Conservation (phyloP, 352 stramenopile genomes). For the Globisporangium paroecandrum region DNA sequence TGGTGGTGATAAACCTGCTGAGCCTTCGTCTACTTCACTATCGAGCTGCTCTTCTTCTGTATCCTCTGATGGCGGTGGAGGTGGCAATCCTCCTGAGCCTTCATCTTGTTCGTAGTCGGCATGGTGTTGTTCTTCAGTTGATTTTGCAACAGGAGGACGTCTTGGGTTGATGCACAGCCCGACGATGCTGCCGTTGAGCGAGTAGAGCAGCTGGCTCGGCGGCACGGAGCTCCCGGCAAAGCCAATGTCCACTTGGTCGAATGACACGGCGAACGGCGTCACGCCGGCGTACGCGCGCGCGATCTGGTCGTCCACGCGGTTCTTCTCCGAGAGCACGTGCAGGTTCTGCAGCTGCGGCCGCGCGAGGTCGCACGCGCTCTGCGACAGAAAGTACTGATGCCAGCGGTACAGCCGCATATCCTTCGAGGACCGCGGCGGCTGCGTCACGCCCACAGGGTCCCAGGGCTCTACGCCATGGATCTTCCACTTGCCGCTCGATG, state of each 20-base stretch:
- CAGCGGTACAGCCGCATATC: constrained; percentile 78
- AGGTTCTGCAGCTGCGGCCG: constrained; percentile 59
- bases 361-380: constrained; percentile 26
- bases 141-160: background rate
- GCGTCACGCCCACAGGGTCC: constrained; percentile 57
- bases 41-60: background rate
- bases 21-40: background rate
- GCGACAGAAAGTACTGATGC: constrained; percentile 76
- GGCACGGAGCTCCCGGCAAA: constrained; percentile 60
- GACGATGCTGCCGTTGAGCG: constrained; percentile 69
- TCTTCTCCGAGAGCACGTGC: constrained; percentile 67
- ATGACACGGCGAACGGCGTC: constrained; percentile 48
- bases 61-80: background rate
- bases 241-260: constrained; percentile 55
- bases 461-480: constrained; percentile 64
- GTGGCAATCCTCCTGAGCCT: background rate
- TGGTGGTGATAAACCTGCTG: background rate
- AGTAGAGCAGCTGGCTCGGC: constrained; percentile 69
- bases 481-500: constrained; percentile 39
- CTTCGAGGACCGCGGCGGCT: constrained; percentile 73
- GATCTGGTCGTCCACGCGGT: constrained; percentile 53
- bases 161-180: constrained; percentile 64
- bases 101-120: background rate
- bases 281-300: constrained; percentile 45
- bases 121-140: no score